Conservation (phyloP, 768 basidiomycete genomes). For the Amanita rimosa region DNA sequence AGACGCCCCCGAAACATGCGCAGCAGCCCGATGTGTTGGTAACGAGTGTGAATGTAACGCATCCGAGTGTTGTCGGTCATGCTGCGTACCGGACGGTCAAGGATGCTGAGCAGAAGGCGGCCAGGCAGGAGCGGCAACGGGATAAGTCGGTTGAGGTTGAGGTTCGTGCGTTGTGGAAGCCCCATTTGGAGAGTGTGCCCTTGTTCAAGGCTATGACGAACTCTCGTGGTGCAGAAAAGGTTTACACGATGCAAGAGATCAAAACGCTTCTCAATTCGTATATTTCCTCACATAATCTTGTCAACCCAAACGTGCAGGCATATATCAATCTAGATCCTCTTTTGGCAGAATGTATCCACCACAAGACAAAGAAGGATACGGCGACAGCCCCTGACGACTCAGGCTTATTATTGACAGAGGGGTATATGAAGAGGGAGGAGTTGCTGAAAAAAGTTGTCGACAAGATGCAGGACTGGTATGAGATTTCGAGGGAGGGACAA, state of each 20-base stretch:
- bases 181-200: conserved; percentile 38
- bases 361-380: conserved; percentile 18
- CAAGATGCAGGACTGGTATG: conserved; percentile 74
- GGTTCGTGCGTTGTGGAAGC: conserved; percentile 69
- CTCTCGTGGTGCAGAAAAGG: conserved; percentile 28
- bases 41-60: conserved; percentile 40
- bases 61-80: conserved; percentile 47
- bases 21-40: conserved; percentile 43
- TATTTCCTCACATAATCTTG: conserved; percentile 44
- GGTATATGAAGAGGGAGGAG: conserved; percentile 63
- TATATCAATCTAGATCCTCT: conserved; percentile 60
- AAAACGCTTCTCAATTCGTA: conserved; percentile 50
- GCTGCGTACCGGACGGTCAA: conserved; percentile 43
- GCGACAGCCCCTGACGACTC: conserved; percentile 8
- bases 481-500: conserved; percentile 50
- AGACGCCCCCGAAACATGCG: conserved; percentile 41
- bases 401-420: conserved; percentile 8
- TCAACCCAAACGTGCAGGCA: conserved; percentile 55
- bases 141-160: conserved; percentile 18
- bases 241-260: conserved; percentile 51
- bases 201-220: conserved; percentile 50
- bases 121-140: no score
- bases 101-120: conserved; percentile 54
- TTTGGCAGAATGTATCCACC: conserved; percentile 23
- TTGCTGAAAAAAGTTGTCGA: conserved; percentile 38